Conservation (phyloP, 805 yeast genomes). For the Yamadazyma paraphyllophila region DNA sequence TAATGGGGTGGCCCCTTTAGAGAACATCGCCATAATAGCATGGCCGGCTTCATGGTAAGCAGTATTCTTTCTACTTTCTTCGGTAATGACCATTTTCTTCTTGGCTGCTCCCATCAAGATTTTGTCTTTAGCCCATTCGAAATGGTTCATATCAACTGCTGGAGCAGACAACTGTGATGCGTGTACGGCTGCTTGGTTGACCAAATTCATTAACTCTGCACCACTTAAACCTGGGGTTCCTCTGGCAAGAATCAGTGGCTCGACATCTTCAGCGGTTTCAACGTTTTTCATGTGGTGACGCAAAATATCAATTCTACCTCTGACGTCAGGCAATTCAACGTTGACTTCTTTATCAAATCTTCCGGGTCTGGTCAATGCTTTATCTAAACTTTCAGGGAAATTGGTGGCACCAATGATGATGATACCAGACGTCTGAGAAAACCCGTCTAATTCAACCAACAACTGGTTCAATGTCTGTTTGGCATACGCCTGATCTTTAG, state of each 20-base stretch:
- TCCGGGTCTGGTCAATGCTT: slow-evolving; percentile 97
- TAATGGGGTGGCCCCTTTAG: slow-evolving; percentile 90
- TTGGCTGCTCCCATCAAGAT: slow-evolving; percentile 98
- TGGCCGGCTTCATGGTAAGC: slow-evolving; percentile 99
- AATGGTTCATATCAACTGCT: slow-evolving; percentile 84
- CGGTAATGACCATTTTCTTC: slow-evolving; percentile 96
- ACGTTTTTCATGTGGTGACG: slow-evolving; percentile 89
- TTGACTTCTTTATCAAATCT: slow-evolving; percentile 94
- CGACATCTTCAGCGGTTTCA: slow-evolving; percentile 80
- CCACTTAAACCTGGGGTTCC: slow-evolving; percentile 99
- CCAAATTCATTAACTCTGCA: slow-evolving; percentile 92
- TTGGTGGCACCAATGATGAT: slow-evolving; percentile 98
- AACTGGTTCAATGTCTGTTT: slow-evolving; percentile 96
- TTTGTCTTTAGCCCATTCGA: slow-evolving; percentile 99
- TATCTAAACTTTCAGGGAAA: slow-evolving; percentile 95
- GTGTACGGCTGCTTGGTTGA: slow-evolving; percentile 96
- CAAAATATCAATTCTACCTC: slow-evolving; percentile 93
- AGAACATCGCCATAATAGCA: slow-evolving; percentile 95
- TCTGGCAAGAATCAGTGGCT: slow-evolving; percentile 86
- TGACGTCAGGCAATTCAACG: slow-evolving; percentile 95
- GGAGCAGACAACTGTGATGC: slow-evolving; percentile 93
- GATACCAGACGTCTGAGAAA: slow-evolving; percentile 87
- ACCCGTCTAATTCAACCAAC: slow-evolving; percentile 93
- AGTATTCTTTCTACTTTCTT: slow-evolving; percentile 87
- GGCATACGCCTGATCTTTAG: slow-evolving; percentile 97